Base-by-base conservation (phyloP, 2,329 filamentous ascomycete species). In the Aspergillus tamarii region DNA sequence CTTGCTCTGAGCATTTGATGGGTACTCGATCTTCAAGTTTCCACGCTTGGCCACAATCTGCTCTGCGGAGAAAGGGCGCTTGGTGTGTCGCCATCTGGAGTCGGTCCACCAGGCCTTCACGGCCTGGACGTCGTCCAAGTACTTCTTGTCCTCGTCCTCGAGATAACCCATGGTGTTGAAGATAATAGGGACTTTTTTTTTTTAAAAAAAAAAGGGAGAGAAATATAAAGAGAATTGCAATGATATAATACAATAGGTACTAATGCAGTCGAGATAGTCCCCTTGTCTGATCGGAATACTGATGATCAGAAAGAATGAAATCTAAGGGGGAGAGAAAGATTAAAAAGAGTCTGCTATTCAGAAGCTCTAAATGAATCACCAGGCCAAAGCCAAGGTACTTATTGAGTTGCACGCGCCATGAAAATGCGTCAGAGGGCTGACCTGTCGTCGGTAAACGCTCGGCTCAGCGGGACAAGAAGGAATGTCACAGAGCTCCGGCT, bases 1-100 rank as follows among this genome's bases (percentile, higher is more conserved):
- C 87, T 97, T 97, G 55, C 91, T 87, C 82, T 94, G 90, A 21
- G 83, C 83, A 78, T 96, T 96, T 82, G 94, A 95, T 23, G 95
- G 90, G 78, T 98, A 98, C 67, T 96, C 87, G 72, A 98, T 91
- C 81, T 91, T 92, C 73, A 99, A 83, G 74, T 91, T 94, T 63
- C 95, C 95, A 75, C 95, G 87, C 87, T 99, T 99, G 59, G 92
- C 90, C 67, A 96, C 95, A 75, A 99, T 98, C 82, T 96, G 92
- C 85, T 98, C 95, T 36, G 95, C 93, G 4, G 94, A 97, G 79
- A 95, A 99, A 28, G 95, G 90, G 63, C 95, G 87, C 83, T 91
- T 94, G 72, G 95, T 99, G 81, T 92, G 88, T 77, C 92, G 87
- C 95, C 95, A 99, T 85, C 95, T 87, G 62, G 93, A 88, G 73